These are phyloP conservation scores for Debaryomyces singareniensis DNA, from an alignment of 1,139 yeast genomes.

Conservation along the genomic window DNA sequence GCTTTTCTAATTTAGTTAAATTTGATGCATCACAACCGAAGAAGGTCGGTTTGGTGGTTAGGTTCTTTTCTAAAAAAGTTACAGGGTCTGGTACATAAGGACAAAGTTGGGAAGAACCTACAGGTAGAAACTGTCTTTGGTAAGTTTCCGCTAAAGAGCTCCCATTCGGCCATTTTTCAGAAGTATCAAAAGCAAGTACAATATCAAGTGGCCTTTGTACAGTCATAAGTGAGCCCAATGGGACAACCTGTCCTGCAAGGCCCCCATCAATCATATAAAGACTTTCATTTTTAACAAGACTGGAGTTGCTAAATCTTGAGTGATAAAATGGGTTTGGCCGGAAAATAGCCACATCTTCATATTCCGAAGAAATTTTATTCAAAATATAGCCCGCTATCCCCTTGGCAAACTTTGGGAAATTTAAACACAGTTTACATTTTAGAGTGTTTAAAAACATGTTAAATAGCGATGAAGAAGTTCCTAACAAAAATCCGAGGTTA, in stretches of 20 bases:
- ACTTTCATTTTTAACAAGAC: conserved; percentile 24
- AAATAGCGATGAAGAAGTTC: conserved; percentile 75
- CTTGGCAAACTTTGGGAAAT: conserved; percentile 44
- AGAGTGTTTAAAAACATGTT: conserved; percentile 60
- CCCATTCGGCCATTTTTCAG: conserved; percentile 28
- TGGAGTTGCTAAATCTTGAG: conserved; percentile 28
- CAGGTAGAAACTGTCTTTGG: conserved; percentile 54
- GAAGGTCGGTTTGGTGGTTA: conserved; percentile 38
- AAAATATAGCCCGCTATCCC: conserved; percentile 41
- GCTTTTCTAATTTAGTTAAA: conserved; percentile 27
- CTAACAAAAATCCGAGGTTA: conserved; percentile 71
- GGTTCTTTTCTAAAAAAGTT: conserved; percentile 42
- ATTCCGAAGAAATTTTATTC: conserved; percentile 32
- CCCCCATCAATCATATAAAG: conserved; percentile 39
- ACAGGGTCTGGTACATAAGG: conserved; percentile 73
- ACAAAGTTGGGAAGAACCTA: conserved; percentile 56
- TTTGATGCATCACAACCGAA: conserved; percentile 40
- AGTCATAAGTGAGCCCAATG: conserved; percentile 29
- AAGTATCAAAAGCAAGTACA: conserved; percentile 33
- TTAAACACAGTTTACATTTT: conserved; percentile 39
- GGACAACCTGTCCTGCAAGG: conserved; percentile 31
- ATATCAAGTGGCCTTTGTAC: conserved; percentile 31
- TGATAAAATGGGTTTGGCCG: conserved; percentile 47
- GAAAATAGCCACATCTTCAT: conserved; percentile 34
- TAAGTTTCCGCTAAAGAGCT: conserved; percentile 37